Conservation (phyloP, 192 early-diverging fungal genomes). For the Backusella circina region DNA sequence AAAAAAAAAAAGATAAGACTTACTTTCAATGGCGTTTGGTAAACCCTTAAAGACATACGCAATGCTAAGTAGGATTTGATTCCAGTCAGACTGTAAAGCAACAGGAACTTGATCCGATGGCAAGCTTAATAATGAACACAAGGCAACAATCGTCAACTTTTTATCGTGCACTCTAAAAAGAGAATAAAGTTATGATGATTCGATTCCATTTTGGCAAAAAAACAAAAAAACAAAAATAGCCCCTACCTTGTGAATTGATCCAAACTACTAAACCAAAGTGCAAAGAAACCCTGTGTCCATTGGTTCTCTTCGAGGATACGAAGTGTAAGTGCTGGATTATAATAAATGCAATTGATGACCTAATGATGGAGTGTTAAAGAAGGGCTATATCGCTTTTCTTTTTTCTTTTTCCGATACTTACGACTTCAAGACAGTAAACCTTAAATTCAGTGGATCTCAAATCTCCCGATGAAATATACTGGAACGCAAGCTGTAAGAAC, state of each 20-base stretch:
- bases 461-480: constrained; percentile 57
- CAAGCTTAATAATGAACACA: constrained; percentile 69
- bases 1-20: constrained; percentile 9
- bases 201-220: no score
- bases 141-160: constrained; percentile 77
- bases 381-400: not conserved
- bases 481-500: constrained; percentile 67
- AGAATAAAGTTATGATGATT: not conserved
- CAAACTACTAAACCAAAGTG: constrained; percentile 66
- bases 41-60: constrained; percentile 71
- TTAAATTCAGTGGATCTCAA: constrained; percentile 63
- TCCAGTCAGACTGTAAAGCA: constrained; percentile 67
- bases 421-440: constrained; percentile 74
- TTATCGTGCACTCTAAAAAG: constrained; percentile 84
- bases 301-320: constrained; percentile 71
- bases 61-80: constrained; percentile 67
- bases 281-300: constrained; percentile 76
- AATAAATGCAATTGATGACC: constrained; percentile 82
- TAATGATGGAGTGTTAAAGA: not conserved
- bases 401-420: constrained; percentile 7
- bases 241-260: constrained; percentile 54
- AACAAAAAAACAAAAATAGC: no score
- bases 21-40: constrained; percentile 62
- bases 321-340: constrained; percentile 78
- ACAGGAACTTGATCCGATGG: constrained; percentile 71